Base-by-base conservation (phyloP, 1,139 yeast genomes). In the Hansenula lynferdii region DNA sequence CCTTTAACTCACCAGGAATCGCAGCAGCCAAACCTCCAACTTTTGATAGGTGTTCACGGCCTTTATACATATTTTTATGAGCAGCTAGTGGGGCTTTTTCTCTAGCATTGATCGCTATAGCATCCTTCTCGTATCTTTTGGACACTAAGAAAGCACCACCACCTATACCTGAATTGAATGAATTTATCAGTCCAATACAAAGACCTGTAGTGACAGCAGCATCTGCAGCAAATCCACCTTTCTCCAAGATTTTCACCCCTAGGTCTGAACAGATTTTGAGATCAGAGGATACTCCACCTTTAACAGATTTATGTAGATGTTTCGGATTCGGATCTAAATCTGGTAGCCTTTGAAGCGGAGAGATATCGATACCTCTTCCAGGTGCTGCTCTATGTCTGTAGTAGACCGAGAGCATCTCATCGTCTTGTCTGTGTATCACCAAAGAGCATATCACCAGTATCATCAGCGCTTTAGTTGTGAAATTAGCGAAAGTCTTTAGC, bases 161-260 rank as follows among this genome's bases (percentile, higher is more conserved):
- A 2, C 98, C 98, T 35, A 90, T 78, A 0, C 98, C 97, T 5
- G 94, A 79, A 35, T 90, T 82, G 56, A 80, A 89, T 44, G 89
- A 80, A 56, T 86, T 85, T 30, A 86, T 64, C 41, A 86, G 71
- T 2, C 97, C 97, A 28, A 92, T 77, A 57, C 98, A 92, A 21
- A 92, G 67, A 0, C 95, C 87, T 16, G 86, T 85, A 0, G 96
- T 84, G 2, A 92, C 81, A 0, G 96, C 87, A 0, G 97, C 95
- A 57, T 92, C 97, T 0, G 95, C 96, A 1, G 97, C 97, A 37
- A 44, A 47, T 2, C 57, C 57, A 14, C 54, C 55, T 28, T 37
- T 41, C 19, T 42, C 37, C 12, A 53, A 35, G 17, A 50, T 42
- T 4, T 42, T 31, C 2, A 46, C 47, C 9, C 57, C 57, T 8